Evolutionary conservation across 805 yeast genomes (phyloP), one percentile per base, ranked within the genome.

Genomic region (Blastobotrys attinorum): DNA sequence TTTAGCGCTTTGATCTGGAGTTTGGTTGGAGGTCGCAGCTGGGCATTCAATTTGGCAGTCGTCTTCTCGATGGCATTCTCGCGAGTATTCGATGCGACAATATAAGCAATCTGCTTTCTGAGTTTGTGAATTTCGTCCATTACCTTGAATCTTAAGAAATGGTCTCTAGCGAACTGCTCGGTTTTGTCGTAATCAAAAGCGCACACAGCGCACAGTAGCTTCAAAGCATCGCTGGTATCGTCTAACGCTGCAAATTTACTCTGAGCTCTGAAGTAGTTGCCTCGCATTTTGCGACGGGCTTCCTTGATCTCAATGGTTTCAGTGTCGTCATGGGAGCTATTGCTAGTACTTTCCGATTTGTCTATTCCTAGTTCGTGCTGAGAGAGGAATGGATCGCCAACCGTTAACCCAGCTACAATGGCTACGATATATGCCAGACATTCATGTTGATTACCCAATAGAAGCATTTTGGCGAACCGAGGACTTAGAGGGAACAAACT

Each of bases 401-500:
- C 97, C 0, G 97, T 81, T 25, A 92, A 65, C 0, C 88, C 95
- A 25, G 97, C 83, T 1, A 92, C 97, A 43, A 92, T 72, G 0
- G 97, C 92, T 37, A 92, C 77, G n/a, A 92, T 73, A 57, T 85
- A 90, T 0, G 94, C 87, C 45, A 92, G 66, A 62, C 97, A 89
- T 4, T 75, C 81, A 36, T 75, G 77, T 60, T 92, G 97, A 60
- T 87, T 84, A 4, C 96, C 95, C 32, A 90, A 76, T 22, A 89
- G 72, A 45, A 92, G 69, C 75, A 92, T 86, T 58, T 89, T 89
- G 2, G 97, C 80, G 61, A 83, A 94, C 39, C 98, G 71, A 2
- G 99, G 98, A 57, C 92, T 81, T 53, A 92, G 69, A 32, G 99
- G 99, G 70, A 92, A 90, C 44, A 79, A 65, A 50, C 95, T 78